phyloP scores from a whole-genome alignment of 2,329 filamentous ascomycete species.

The Dothideomycetes sp. region DNA sequence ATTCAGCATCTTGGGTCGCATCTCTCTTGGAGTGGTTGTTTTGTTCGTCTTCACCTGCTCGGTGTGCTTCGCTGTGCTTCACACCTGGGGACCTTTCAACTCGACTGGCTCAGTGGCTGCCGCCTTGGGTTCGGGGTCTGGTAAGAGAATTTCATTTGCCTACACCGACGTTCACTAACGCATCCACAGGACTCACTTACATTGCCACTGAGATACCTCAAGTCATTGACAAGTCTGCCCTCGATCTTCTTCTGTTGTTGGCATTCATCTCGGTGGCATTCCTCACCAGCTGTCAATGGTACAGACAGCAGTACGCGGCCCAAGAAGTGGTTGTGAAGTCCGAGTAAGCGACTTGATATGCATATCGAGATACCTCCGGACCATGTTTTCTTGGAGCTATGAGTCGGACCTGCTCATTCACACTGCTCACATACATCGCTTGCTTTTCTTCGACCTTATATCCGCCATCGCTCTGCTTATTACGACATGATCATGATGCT shows the following conservation, averaged over 20 bases:
- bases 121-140: slow-evolving; percentile 1
- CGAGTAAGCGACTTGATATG: too few species aligned
- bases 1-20: neutral
- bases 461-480: too few species aligned
- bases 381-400: too few species aligned
- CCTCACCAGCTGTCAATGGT: slow-evolving; percentile 4
- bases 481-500: too few species aligned
- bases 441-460: too few species aligned
- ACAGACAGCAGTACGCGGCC: slow-evolving; percentile 10
- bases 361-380: too few species aligned
- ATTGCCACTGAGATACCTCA: neutral
- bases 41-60: neutral
- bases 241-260: slow-evolving; percentile 1
- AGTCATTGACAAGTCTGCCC: neutral
- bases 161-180: neutral
- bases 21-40: slow-evolving; percentile 1
- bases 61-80: neutral
- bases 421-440: too few species aligned
- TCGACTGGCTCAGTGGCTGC: slow-evolving; percentile 1
- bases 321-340: too few species aligned
- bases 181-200: neutral
- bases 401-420: too few species aligned
- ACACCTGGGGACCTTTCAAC: slow-evolving; percentile 8
- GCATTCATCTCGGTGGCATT: neutral
- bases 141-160: neutral